Evolutionary conservation across 805 yeast genomes (phyloP).

Genomic region (Yamadazyma tumulicola): DNA sequence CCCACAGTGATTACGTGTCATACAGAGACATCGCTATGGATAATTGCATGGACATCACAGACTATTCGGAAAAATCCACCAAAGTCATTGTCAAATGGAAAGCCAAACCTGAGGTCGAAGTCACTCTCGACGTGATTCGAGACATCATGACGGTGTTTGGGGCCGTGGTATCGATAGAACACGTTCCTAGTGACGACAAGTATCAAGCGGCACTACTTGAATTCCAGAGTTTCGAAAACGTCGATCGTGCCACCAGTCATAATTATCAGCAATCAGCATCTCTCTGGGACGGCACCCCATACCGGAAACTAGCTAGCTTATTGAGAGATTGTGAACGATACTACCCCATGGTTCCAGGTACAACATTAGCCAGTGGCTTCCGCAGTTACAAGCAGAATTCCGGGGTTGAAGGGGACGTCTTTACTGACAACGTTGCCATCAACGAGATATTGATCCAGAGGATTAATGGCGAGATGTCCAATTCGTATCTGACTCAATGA

Average conservation of each 20-base stretch:
- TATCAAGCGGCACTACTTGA: conserved; percentile 31
- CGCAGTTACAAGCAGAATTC: neutral
- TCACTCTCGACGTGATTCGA: conserved; percentile 29
- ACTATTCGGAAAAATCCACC: conserved; percentile 2
- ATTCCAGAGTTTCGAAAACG: conserved; percentile 23
- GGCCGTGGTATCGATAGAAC: conserved; percentile 16
- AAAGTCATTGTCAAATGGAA: conserved; percentile 44
- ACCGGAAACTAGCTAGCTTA: conserved; percentile 46
- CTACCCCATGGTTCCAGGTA: too few relatives aligned
- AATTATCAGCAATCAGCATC: conserved; percentile 39
- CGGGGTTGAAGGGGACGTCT: conserved; percentile 1
- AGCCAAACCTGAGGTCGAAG: conserved; percentile 30
- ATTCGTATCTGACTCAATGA: conserved; percentile 30
- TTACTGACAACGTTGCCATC: conserved; percentile 9
- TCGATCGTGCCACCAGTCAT: conserved; percentile 35
- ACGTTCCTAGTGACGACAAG: conserved; percentile 1
- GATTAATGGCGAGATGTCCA: conserved; percentile 16
- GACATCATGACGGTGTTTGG: conserved; percentile 49
- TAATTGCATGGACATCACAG: conserved; percentile 1
- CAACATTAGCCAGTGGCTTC: too few relatives aligned
- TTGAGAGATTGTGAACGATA: conserved; percentile 29
- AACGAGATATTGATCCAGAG: conserved; percentile 6
- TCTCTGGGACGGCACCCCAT: conserved; percentile 45
- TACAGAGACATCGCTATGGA: conserved; percentile 16
- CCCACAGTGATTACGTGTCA: conserved; percentile 15